Conservation (phyloP, 192 early-diverging fungal species). For the Spinellus fusiger region DNA sequence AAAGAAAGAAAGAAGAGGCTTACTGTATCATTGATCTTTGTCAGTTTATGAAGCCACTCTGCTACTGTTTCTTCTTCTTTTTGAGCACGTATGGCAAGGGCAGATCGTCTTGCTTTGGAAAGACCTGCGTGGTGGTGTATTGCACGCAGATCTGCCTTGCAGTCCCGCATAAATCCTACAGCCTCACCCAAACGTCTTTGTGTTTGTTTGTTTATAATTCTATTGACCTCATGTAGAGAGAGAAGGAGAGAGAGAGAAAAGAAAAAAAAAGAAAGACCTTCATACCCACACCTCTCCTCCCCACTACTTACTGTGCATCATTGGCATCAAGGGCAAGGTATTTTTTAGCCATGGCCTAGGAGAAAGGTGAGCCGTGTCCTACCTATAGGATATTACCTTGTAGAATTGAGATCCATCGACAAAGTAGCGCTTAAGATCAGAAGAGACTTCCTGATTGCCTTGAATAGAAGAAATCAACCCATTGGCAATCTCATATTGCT, state of each 20-base stretch:
- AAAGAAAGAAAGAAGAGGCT: neutral
- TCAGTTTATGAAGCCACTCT: constrained; percentile 34
- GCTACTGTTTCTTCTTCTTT: constrained; percentile 42
- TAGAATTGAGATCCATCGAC: constrained; percentile 41
- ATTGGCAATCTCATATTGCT: constrained; percentile 51
- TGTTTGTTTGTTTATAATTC: neutral
- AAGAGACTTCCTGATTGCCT: constrained; percentile 43
- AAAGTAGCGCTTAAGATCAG: constrained; percentile 48
- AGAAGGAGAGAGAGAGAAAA: neutral
- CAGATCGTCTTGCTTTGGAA: constrained; percentile 24
- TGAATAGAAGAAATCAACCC: constrained; percentile 49
- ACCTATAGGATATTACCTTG: constrained; percentile 21
- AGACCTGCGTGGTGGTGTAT: constrained; percentile 45
- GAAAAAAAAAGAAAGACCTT: no score
- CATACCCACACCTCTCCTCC: neutral
- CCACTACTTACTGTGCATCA: constrained; percentile 44
- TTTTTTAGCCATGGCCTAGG: constrained; percentile 47
- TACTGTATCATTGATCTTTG: constrained; percentile 50
- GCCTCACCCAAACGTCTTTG: constrained; percentile 49
- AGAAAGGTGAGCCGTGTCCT: neutral
- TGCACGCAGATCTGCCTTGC: constrained; percentile 35
- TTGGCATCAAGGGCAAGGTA: constrained; percentile 51
- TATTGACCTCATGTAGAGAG: neutral
- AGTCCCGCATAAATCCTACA: constrained; percentile 45
- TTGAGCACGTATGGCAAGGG: constrained; percentile 36